phyloP scores from a whole-genome alignment of 257 asterid genomes.

The Nicotiana otophora region DNA sequence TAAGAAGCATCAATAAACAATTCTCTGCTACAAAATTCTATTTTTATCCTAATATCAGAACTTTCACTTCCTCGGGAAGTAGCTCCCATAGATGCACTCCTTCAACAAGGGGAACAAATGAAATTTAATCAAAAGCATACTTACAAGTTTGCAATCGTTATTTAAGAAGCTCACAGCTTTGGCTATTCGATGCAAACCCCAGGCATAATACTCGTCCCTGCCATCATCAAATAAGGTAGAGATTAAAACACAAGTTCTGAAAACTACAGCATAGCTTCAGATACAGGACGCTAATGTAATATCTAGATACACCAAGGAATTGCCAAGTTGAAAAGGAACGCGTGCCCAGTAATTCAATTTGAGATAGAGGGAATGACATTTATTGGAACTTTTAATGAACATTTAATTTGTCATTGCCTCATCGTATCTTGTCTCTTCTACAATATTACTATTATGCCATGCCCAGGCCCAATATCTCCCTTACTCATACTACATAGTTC shows the following conservation, averaged over 20 bases:
- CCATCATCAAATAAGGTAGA: conserved; percentile 9
- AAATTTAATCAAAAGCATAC: conserved; percentile 17
- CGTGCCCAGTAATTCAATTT: background rate
- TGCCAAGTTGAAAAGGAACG: background rate
- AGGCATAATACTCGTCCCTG: conserved; percentile 95
- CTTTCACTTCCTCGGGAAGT: background rate
- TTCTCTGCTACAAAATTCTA: background rate
- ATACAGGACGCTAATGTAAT: background rate
- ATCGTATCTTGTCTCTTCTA: background rate
- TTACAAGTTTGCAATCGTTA: conserved; percentile 94
- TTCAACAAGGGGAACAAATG: background rate
- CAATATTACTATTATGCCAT: background rate
- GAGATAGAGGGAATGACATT: background rate
- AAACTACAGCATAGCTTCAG: background rate
- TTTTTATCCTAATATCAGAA: background rate
- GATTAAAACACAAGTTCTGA: background rate
- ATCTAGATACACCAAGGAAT: background rate
- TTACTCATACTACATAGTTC: background rate
- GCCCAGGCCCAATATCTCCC: background rate
- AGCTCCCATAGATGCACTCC: background rate
- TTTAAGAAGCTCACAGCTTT: conserved; percentile 99
- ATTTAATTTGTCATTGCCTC: background rate
- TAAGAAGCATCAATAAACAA: background rate
- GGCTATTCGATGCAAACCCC: conserved; percentile 98
- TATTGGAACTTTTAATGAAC: background rate